Base-by-base conservation (phyloP, 2,329 filamentous ascomycete genomes). In the Zymoseptoria ardabiliae region DNA sequence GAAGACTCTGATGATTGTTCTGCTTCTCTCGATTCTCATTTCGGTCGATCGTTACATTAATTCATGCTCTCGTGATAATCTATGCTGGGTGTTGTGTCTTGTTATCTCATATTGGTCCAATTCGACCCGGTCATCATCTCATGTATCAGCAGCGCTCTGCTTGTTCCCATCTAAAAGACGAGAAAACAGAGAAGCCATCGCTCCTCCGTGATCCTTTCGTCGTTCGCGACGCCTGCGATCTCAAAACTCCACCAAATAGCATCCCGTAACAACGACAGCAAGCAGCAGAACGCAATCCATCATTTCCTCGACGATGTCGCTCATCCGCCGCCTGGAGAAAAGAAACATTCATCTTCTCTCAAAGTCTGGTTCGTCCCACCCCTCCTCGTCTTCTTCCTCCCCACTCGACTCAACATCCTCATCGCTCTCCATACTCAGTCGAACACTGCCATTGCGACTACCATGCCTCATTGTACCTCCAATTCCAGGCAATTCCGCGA, bases 331-430 rank as follows among this genome's bases (percentile, higher is more conserved):
- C 35, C 35, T n/a, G 35, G 35, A 17, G 11, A n/a, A 45, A 17
- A 7, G 35, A 45, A 45, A 7, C 13, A n/a, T 5, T n/a, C 11
- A 17, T n/a, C 13, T 17, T 1, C 17, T n/a, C 35, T n/a, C 13
- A 45, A 45, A 45, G 35, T 45, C 35, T 17, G 13, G 17, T 9
- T 7, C 35, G 13, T 45, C 35, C 35, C 35, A 45, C 13, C 17
- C 35, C 6, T 45, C 35, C 17, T 45, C 35, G 5, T n/a, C 35
- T 45, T 57, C 57, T 30, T 50, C 57, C 45, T 59, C 57, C 7
- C 50, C 59, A 10, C 58, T 58, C 13, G 17, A 51, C n/a, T 59
- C 60, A 11, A 52, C 41, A 9, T 59, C 60, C 17, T 61, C 60
- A 20, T 61, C 60, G n/a, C 53, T 54, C 2, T 61, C 60, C 19